Evolutionary conservation across 257 asterid species (phyloP).

Genomic region (Fraxinus cuspidata): DNA sequence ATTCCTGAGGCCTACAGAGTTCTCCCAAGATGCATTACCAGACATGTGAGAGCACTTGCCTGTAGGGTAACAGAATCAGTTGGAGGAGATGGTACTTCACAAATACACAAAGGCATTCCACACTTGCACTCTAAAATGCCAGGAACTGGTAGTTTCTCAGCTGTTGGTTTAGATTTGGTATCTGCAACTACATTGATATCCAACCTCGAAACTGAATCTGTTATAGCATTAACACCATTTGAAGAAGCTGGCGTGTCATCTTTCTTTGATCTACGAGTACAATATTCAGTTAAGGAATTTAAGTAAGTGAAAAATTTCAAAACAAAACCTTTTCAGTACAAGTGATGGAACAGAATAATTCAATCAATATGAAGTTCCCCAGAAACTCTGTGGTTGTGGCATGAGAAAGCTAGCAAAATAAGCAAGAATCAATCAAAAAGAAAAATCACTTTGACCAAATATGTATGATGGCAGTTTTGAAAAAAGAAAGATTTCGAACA

Average conservation of each 20-base stretch:
- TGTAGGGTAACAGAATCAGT: conserved; percentile 45
- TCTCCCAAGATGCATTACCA: conserved; percentile 22
- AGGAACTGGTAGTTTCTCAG: conserved; percentile 39
- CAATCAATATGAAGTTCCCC: background rate
- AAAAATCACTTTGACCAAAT: conserved; percentile 9
- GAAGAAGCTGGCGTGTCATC: conserved; percentile 55
- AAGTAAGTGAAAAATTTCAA: background rate
- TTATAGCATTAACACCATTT: conserved; percentile 50
- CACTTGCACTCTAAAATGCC: conserved; percentile 78
- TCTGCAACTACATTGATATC: conserved; percentile 52
- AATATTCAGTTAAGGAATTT: conserved; percentile 17
- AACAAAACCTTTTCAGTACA: background rate
- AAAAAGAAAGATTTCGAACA: background rate
- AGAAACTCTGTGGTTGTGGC: conserved; percentile 4
- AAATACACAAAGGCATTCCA: conserved; percentile 99
- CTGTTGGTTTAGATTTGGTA: conserved; percentile 42
- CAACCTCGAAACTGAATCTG: conserved; percentile 71
- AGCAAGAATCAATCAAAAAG: background rate
- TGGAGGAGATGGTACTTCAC: conserved; percentile 77
- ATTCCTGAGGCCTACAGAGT: conserved; percentile 26
- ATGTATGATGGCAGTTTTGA: background rate
- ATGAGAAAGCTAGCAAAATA: conserved; percentile 11
- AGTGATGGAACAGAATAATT: conserved; percentile 3
- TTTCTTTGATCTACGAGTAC: conserved; percentile 45
- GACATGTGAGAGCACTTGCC: conserved; percentile 43